These are phyloP conservation scores for Pyricularia sp. DNA, from an alignment of 2,329 filamentous ascomycete genomes.

Conservation along the genomic window DNA sequence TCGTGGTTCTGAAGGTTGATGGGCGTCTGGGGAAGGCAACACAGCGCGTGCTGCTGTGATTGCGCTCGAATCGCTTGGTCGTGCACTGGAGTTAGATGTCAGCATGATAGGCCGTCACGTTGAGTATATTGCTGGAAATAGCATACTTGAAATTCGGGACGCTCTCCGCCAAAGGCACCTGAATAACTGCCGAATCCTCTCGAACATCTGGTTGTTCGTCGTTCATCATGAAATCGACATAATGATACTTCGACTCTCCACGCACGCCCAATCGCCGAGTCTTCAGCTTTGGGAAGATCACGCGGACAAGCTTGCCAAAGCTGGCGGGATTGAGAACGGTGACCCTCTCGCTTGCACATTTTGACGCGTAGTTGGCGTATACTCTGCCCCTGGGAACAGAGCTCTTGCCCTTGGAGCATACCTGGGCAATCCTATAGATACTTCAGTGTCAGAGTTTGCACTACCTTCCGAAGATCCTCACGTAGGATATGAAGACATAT, in stretches of 20 bases:
- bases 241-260: slow-evolving; percentile 98
- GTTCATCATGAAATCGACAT: slow-evolving; percentile 57
- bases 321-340: slow-evolving; percentile 94
- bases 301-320: slow-evolving; percentile 92
- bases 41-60: slow-evolving; percentile 13
- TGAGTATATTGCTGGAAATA: neutral
- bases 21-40: slow-evolving; percentile 28
- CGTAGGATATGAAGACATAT: neutral
- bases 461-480: neutral
- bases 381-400: slow-evolving; percentile 90
- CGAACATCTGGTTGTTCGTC: slow-evolving; percentile 44
- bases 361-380: slow-evolving; percentile 89
- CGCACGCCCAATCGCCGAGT: slow-evolving; percentile 86
- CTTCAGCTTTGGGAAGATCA: slow-evolving; percentile 91
- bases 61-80: slow-evolving; percentile 14
- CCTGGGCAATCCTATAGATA: slow-evolving; percentile 55
- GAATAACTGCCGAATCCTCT: slow-evolving; percentile 34
- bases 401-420: slow-evolving; percentile 65
- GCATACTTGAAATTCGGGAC: slow-evolving; percentile 42
- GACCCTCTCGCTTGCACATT: slow-evolving; percentile 87
- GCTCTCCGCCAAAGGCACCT: slow-evolving; percentile 39
- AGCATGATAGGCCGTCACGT: neutral
- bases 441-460: neutral
- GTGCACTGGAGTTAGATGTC: slow-evolving; percentile 5
- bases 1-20: neutral